These are phyloP conservation scores for Ganoderma multipileum DNA, from an alignment of 1,284 basidiomycete species.

Conservation along the genomic window DNA sequence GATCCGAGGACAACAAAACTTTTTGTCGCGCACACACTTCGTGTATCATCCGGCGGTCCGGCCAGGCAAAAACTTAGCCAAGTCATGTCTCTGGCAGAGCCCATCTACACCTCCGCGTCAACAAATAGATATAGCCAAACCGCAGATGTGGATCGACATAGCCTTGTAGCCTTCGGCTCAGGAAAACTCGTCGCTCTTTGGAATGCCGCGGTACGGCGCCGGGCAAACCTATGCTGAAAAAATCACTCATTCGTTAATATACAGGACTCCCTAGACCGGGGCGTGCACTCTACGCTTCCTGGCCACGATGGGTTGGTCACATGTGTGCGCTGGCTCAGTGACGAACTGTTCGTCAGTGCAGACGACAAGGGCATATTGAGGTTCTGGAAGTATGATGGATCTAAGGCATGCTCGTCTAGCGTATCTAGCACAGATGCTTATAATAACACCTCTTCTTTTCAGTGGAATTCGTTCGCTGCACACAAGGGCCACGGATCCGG, in stretches of 20 bases:
- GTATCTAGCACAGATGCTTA: slow-evolving; percentile 18
- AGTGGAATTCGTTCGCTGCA: slow-evolving; percentile 61
- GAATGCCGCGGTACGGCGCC: slow-evolving; percentile 61
- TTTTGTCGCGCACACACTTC: neutral
- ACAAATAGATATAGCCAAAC: slow-evolving; percentile 79
- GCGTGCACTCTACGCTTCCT: slow-evolving; percentile 73
- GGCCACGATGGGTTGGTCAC: slow-evolving; percentile 83
- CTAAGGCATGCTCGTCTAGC: slow-evolving; percentile 44
- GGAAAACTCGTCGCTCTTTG: slow-evolving; percentile 82
- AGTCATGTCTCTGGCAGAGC: slow-evolving; percentile 44
- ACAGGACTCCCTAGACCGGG: slow-evolving; percentile 57
- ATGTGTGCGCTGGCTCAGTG: slow-evolving; percentile 68
- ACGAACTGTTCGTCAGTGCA: slow-evolving; percentile 65
- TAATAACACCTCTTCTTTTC: slow-evolving; percentile 27
- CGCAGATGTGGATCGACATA: slow-evolving; percentile 60
- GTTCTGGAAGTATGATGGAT: slow-evolving; percentile 55
- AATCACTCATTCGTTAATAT: slow-evolving; percentile 9
- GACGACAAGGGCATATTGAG: slow-evolving; percentile 75
- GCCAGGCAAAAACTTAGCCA: neutral
- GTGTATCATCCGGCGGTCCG: neutral
- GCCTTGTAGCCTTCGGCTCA: slow-evolving; percentile 80
- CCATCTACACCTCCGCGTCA: slow-evolving; percentile 80
- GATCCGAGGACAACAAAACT: neutral
- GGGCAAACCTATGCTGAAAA: neutral
- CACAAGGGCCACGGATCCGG: slow-evolving; percentile 70